Evolutionary conservation across 176 grass and related monocot genomes (phyloP).

Genomic region (Raddia guianensis): DNA sequence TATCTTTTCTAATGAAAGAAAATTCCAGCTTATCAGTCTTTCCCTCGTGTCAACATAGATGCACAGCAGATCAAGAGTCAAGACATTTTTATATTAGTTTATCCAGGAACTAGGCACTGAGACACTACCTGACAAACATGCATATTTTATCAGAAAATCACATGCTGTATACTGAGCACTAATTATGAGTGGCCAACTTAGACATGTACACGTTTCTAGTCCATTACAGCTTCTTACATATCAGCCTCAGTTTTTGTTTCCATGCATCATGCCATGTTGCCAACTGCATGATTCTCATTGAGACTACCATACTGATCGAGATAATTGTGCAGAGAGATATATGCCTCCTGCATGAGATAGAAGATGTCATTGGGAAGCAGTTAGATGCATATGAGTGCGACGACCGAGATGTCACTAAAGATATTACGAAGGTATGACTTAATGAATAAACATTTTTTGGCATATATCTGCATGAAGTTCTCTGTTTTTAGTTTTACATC

Average conservation of each 20-base stretch:
- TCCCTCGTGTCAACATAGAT: neutral
- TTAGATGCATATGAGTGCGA: conserved; percentile 54
- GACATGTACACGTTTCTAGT: neutral
- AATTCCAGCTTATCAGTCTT: neutral
- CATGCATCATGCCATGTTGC: neutral
- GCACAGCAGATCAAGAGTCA: neutral
- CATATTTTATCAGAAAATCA: neutral
- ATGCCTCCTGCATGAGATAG: conserved; percentile 87
- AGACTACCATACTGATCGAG: neutral
- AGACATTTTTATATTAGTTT: neutral
- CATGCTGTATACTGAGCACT: neutral
- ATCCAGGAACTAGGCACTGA: neutral
- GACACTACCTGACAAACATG: neutral
- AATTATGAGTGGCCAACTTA: neutral
- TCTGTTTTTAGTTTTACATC: conserved; percentile 18
- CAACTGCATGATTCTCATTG: neutral
- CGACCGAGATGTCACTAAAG: conserved; percentile 64
- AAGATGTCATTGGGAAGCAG: conserved; percentile 65
- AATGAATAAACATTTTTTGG: neutral
- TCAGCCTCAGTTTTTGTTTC: neutral
- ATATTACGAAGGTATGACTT: conserved; percentile 69
- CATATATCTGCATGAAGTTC: neutral
- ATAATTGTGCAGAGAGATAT: conserved; percentile 73
- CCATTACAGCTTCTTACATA: neutral
- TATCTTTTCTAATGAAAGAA: neutral